Evolutionary conservation across 1,284 basidiomycete genomes (phyloP).

Genomic region (Chondrostereum purpureum): DNA sequence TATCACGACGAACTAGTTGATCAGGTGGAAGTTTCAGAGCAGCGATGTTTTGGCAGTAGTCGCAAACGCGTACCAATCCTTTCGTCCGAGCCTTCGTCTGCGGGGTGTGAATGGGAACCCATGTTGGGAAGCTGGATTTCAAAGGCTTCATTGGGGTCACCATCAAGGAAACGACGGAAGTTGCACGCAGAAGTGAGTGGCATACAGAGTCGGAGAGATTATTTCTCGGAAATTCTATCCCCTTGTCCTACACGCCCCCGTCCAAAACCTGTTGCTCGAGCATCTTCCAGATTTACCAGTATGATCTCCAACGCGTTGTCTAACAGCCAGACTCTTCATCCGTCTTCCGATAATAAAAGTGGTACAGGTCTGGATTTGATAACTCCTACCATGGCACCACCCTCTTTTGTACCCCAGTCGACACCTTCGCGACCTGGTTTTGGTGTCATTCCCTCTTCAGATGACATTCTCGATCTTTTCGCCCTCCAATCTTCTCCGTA

Average conservation of each 20-base stretch:
- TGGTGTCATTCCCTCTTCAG: conserved; percentile 12
- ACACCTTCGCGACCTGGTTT: neutral
- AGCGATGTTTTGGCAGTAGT: conserved; percentile 30
- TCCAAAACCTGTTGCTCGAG: conserved; percentile 16
- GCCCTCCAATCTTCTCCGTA: neutral
- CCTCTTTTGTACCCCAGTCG: conserved; percentile 2
- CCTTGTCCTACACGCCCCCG: neutral
- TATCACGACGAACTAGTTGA: conserved; percentile 37
- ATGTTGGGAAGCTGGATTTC: conserved; percentile 36
- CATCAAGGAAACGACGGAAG: conserved; percentile 1
- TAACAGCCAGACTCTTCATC: conserved; percentile 32
- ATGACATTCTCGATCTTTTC: conserved; percentile 12
- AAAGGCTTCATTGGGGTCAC: conserved; percentile 8
- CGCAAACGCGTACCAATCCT: neutral
- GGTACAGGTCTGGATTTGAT: no score
- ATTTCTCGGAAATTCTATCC: no score
- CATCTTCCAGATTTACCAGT: conserved; percentile 37
- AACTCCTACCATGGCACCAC: conserved; percentile 17
- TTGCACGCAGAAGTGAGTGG: conserved; percentile 17
- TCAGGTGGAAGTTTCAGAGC: conserved; percentile 43
- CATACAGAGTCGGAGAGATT: neutral
- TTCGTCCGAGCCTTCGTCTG: neutral
- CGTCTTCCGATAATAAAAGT: no score
- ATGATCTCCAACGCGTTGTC: conserved; percentile 39
- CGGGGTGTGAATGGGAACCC: conserved; percentile 38